These are phyloP conservation scores for Sporothrix inflata DNA, from an alignment of 2,329 filamentous ascomycete species.

Conservation along the genomic window DNA sequence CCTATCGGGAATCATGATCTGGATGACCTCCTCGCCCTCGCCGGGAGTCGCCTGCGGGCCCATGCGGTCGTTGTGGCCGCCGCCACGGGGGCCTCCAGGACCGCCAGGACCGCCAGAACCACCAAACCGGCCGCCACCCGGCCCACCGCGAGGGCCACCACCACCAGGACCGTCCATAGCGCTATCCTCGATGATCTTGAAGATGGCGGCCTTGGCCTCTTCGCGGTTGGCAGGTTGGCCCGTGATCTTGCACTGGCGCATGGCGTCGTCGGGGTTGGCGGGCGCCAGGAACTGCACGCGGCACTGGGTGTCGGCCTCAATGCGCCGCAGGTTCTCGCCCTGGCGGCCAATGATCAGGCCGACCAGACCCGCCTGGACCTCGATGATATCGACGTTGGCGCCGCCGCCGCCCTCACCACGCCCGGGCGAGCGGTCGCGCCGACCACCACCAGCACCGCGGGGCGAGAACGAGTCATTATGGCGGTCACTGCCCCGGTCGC, in stretches of 20 bases:
- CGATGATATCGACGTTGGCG: slow-evolving; percentile 78
- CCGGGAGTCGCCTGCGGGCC: slow-evolving; percentile 53
- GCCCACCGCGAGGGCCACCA: slow-evolving; percentile 39
- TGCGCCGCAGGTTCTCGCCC: slow-evolving; percentile 83
- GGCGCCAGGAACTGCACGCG: slow-evolving; percentile 86
- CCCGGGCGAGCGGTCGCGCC: slow-evolving; percentile 24
- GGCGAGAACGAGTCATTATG: slow-evolving; percentile 60
- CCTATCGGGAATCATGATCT: slow-evolving; percentile 93
- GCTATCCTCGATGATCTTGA: slow-evolving; percentile 85
- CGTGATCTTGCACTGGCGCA: slow-evolving; percentile 83
- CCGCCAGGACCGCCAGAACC: slow-evolving; percentile 34
- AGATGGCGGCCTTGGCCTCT: slow-evolving; percentile 81
- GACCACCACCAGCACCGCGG: slow-evolving; percentile 51
- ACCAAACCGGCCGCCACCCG: slow-evolving; percentile 43
- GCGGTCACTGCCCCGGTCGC: slow-evolving; percentile 45
- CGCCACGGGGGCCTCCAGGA: slow-evolving; percentile 37
- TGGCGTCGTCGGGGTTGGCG: slow-evolving; percentile 69
- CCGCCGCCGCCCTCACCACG: slow-evolving; percentile 41
- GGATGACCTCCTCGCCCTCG: slow-evolving; percentile 82
- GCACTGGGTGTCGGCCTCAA: slow-evolving; percentile 80
- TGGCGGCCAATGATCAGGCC: slow-evolving; percentile 89
- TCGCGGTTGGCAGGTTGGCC: slow-evolving; percentile 72
- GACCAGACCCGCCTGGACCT: slow-evolving; percentile 84
- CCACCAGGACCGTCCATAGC: slow-evolving; percentile 57
- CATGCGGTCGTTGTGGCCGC: slow-evolving; percentile 37